A percentile compares a stretch with the other conserved stretches of the same genome.
These are phyloP conservation scores for Echites panduratus DNA, from an alignment of 257 asterid genomes.

Conservation along the genomic window DNA sequence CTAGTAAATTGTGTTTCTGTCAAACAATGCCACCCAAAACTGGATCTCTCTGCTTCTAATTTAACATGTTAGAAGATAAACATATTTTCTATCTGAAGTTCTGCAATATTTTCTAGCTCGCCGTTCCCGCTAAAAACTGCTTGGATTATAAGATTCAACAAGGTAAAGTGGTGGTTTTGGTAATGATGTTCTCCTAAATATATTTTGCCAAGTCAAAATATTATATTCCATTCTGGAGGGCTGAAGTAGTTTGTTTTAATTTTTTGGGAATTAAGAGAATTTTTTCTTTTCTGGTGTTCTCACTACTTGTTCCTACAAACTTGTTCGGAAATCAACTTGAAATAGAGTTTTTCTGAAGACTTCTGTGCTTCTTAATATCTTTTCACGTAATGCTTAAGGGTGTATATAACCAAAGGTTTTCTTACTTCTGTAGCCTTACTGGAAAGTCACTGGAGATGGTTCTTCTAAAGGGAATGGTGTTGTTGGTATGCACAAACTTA, in stretches of 20 bases:
- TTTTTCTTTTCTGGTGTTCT: neutral
- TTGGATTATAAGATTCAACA: neutral
- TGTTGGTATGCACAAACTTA: constrained; percentile 49
- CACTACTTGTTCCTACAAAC: too few relatives aligned
- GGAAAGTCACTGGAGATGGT: constrained; percentile 92
- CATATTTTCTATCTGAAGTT: neutral
- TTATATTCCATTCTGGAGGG: neutral
- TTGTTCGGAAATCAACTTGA: neutral
- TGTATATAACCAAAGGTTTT: constrained; percentile 12
- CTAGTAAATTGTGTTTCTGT: neutral
- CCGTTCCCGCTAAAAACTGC: neutral
- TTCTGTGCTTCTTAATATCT: neutral
- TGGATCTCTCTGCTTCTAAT: neutral
- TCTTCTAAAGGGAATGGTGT: constrained; percentile 67
- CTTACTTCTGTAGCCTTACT: constrained; percentile 64
- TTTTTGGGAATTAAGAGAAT: neutral
- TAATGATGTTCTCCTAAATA: neutral
- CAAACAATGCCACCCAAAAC: neutral
- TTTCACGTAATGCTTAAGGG: neutral
- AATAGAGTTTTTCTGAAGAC: neutral
- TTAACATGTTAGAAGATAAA: neutral
- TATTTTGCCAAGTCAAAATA: neutral
- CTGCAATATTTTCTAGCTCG: neutral
- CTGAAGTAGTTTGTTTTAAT: neutral
- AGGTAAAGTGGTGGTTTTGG: neutral